These are phyloP conservation scores for Pezicula carpinea DNA, from an alignment of 2,329 filamentous ascomycete genomes.

Conservation along the genomic window DNA sequence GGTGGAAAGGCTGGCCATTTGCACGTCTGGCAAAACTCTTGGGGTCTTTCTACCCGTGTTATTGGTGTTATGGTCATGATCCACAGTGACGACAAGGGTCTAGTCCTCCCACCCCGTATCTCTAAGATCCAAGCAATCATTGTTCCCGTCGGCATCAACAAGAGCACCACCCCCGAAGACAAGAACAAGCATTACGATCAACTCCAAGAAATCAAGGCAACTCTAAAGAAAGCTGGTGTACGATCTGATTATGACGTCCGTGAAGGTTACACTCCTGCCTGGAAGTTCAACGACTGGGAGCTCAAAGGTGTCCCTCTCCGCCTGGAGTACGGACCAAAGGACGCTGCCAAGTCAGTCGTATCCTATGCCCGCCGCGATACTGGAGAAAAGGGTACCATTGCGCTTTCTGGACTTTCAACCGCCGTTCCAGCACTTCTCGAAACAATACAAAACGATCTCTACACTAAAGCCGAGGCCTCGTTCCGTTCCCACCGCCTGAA, in stretches of 20 bases:
- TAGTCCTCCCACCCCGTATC: constrained; percentile 88
- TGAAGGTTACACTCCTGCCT: constrained; percentile 87
- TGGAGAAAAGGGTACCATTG: constrained; percentile 74
- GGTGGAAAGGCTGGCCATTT: constrained; percentile 71
- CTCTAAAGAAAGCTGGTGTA: constrained; percentile 68
- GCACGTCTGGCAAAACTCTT: constrained; percentile 97
- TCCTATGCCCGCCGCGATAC: constrained; percentile 85
- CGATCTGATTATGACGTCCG: constrained; percentile 79
- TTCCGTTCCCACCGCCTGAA: constrained; percentile 78
- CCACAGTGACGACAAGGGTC: constrained; percentile 90
- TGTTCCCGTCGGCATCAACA: constrained; percentile 88
- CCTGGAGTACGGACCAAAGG: constrained; percentile 93
- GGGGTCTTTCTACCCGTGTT: constrained; percentile 94
- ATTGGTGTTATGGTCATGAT: constrained; percentile 99
- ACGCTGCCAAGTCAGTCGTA: constrained; percentile 79
- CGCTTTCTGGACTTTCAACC: constrained; percentile 67
- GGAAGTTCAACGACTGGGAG: constrained; percentile 99
- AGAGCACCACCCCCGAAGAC: constrained; percentile 78
- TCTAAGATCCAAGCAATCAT: constrained; percentile 82
- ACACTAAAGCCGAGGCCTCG: constrained; percentile 64
- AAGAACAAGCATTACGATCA: constrained; percentile 71
- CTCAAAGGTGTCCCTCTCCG: constrained; percentile 91
- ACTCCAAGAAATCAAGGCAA: constrained; percentile 64
- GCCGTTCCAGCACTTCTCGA: constrained; percentile 79
- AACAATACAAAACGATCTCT: constrained; percentile 83